These are phyloP conservation scores for Dendrobium nobile DNA, from an alignment of 106 monocot genomes.

Conservation along the genomic window DNA sequence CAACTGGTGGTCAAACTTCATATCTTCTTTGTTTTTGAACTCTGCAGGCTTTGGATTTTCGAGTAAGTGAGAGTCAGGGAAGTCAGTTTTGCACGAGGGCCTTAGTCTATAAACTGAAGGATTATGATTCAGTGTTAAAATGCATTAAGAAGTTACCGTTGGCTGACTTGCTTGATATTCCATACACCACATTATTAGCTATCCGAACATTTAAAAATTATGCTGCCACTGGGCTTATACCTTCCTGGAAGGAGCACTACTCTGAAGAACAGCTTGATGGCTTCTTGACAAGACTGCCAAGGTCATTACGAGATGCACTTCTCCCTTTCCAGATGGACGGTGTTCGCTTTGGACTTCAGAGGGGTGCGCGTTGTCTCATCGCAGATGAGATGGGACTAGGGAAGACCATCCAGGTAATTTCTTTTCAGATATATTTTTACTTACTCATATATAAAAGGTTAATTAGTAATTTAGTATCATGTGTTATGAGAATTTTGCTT, in stretches of 20 bases:
- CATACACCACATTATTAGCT: constrained; percentile 56
- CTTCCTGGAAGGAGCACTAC: constrained; percentile 45
- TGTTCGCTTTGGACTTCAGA: constrained; percentile 66
- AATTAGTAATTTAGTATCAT: not conserved
- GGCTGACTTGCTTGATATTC: constrained; percentile 61
- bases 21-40: not conserved
- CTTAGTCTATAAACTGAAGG: constrained; percentile 43
- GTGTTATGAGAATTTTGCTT: not conserved
- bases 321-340: constrained; percentile 94
- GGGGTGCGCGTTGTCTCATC: constrained; percentile 88
- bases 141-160: constrained; percentile 50
- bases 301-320: constrained; percentile 40
- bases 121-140: constrained; percentile 47
- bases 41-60: constrained; percentile 38
- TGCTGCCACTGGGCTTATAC: constrained; percentile 35
- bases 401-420: constrained; percentile 82
- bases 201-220: constrained; percentile 49
- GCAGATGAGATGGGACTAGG: constrained; percentile 99
- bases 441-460: too few relatives aligned
- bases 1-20: not conserved
- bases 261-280: constrained; percentile 62
- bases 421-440: not conserved
- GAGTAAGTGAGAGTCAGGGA: constrained; percentile 36
- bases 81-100: constrained; percentile 18
- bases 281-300: constrained; percentile 47